Conservation (phyloP, 1,139 yeast species). For the Groenewaldozyma sp. region DNA sequence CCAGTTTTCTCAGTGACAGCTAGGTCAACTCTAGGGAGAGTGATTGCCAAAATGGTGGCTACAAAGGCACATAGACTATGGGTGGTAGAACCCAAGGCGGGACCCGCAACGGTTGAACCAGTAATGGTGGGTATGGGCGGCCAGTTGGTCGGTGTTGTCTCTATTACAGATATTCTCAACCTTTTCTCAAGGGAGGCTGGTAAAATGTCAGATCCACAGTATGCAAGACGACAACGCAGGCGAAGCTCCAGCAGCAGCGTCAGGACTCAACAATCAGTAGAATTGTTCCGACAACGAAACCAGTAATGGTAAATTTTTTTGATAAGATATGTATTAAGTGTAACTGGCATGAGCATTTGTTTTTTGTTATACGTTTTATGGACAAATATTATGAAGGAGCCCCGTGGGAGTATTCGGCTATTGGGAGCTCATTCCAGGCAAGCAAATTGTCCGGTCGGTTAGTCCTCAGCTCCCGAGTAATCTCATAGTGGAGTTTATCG, state of each 20-base stretch:
- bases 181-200: slow-evolving; percentile 65
- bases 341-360: too few relatives aligned
- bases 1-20: slow-evolving; percentile 91
- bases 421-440: too few relatives aligned
- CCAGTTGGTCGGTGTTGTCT: slow-evolving; percentile 75
- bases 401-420: too few relatives aligned
- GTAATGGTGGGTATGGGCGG: slow-evolving; percentile 22
- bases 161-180: slow-evolving; percentile 80
- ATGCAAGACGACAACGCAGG: slow-evolving; percentile 83
- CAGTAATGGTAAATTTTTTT: too few relatives aligned
- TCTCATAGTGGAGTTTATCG: too few relatives aligned
- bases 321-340: too few relatives aligned
- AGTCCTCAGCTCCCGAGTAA: too few relatives aligned
- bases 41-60: slow-evolving; percentile 89
- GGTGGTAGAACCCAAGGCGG: slow-evolving; percentile 55
- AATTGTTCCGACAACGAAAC: neutral
- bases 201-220: slow-evolving; percentile 63
- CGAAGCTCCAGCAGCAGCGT: slow-evolving; percentile 36
- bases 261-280: slow-evolving; percentile 2
- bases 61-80: slow-evolving; percentile 89
- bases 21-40: slow-evolving; percentile 72
- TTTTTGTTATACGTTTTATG: too few relatives aligned
- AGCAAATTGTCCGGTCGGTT: too few relatives aligned
- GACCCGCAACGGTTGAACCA: slow-evolving; percentile 12
- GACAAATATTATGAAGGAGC: too few relatives aligned